Evolutionary conservation across 2,329 filamentous ascomycete species (phyloP).

Genomic region (Apiospora hydei): DNA sequence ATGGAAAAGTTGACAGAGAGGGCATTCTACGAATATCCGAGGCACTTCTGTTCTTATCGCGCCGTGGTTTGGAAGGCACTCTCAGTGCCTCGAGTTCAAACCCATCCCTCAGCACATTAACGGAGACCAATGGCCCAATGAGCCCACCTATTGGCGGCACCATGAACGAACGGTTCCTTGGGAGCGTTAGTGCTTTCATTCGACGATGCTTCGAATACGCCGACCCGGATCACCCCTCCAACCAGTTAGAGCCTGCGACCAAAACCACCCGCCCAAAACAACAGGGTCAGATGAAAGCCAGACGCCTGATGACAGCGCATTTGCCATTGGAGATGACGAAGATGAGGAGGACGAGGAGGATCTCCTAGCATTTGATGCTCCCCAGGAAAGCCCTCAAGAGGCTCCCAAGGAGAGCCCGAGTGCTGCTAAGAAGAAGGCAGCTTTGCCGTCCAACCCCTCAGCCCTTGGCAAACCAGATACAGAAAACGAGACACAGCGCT

Average conservation of each 20-base stretch:
- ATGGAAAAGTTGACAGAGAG: slow-evolving; percentile 92
- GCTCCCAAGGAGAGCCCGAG: slow-evolving; percentile 35
- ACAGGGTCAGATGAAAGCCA: slow-evolving; percentile 33
- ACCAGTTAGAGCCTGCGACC: slow-evolving; percentile 50
- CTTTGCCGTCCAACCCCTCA: slow-evolving; percentile 47
- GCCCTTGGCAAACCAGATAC: slow-evolving; percentile 37
- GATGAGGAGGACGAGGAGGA: slow-evolving; percentile 63
- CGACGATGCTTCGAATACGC: slow-evolving; percentile 97
- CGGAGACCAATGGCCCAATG: slow-evolving; percentile 45
- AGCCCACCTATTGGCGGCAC: slow-evolving; percentile 59
- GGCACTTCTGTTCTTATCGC: slow-evolving; percentile 88
- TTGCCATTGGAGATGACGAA: slow-evolving; percentile 74
- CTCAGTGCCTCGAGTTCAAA: slow-evolving; percentile 70
- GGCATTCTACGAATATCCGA: slow-evolving; percentile 95
- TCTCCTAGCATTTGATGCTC: slow-evolving; percentile 65
- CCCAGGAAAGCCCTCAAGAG: slow-evolving; percentile 42
- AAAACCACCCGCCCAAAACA: slow-evolving; percentile 37
- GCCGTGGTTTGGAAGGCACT: slow-evolving; percentile 81
- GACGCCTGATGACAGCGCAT: slow-evolving; percentile 57
- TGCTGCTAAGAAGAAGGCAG: slow-evolving; percentile 51
- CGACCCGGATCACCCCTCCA: slow-evolving; percentile 82
- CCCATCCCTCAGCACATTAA: slow-evolving; percentile 56
- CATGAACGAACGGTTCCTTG: slow-evolving; percentile 87
- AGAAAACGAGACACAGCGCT: slow-evolving; percentile 39
- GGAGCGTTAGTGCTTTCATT: slow-evolving; percentile 95